Conservation (phyloP, 1,139 yeast species). For the Arxiozyma slooffiae region DNA sequence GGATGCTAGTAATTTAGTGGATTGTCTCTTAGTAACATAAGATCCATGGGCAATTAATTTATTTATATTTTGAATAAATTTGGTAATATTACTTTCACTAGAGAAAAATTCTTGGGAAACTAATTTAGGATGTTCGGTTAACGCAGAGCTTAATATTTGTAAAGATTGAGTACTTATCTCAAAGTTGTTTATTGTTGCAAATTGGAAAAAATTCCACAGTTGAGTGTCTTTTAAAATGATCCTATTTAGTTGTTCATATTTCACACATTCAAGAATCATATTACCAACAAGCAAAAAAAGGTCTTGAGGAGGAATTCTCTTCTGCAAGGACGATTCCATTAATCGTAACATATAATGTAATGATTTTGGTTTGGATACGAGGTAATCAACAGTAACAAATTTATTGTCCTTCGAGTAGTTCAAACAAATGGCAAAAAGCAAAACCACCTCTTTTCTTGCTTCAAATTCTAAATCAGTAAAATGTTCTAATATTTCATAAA, state of each 20-base stretch:
- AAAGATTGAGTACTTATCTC: constrained; percentile 89
- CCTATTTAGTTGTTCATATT: constrained; percentile 61
- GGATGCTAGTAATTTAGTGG: constrained; percentile 66
- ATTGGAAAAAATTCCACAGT: constrained; percentile 77
- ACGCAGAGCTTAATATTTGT: constrained; percentile 59
- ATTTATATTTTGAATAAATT: constrained; percentile 55
- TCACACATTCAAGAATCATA: constrained; percentile 77
- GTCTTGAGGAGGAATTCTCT: constrained; percentile 34
- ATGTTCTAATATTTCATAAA: constrained; percentile 49
- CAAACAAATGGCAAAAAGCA: constrained; percentile 63
- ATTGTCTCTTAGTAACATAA: constrained; percentile 88
- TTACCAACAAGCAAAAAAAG: constrained; percentile 67
- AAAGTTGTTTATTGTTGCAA: constrained; percentile 66
- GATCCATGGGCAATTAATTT: constrained; percentile 62
- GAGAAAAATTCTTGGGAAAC: constrained; percentile 57
- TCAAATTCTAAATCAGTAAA: constrained; percentile 71
- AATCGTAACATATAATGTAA: constrained; percentile 54
- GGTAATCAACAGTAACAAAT: constrained; percentile 80
- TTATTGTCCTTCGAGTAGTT: constrained; percentile 71
- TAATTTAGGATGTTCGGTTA: constrained; percentile 58
- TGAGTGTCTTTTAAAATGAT: constrained; percentile 47
- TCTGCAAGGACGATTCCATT: constrained; percentile 44
- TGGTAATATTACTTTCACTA: constrained; percentile 39
- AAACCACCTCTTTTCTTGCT: constrained; percentile 72
- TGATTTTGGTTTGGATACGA: constrained; percentile 58